phyloP scores from a whole-genome alignment of 2,329 filamentous ascomycete species.

The Fusarium palustre region DNA sequence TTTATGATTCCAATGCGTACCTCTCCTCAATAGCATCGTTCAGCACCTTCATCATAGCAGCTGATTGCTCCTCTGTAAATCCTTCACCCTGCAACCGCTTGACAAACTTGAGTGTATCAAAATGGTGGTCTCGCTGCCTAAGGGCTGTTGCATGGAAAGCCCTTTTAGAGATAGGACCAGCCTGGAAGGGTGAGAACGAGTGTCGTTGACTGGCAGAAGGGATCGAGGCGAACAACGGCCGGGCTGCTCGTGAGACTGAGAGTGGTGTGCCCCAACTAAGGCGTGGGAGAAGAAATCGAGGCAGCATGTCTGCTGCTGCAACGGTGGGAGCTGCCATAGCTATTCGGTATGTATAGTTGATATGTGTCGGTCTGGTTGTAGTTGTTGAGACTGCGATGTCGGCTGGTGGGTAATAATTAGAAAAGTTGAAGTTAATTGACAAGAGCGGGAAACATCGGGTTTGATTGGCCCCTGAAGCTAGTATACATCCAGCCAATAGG shows the following conservation, averaged over 20 bases:
- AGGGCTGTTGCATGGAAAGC: slow-evolving; percentile 75
- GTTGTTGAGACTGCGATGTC: slow-evolving; percentile 14
- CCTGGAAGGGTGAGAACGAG: slow-evolving; percentile 40
- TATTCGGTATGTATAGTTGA: not conserved
- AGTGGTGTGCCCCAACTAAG: slow-evolving; percentile 62
- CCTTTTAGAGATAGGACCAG: slow-evolving; percentile 49
- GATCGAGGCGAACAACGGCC: slow-evolving; percentile 37
- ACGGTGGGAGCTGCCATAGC: slow-evolving; percentile 47
- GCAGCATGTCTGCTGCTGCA: slow-evolving; percentile 57
- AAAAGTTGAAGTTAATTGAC: slow-evolving; percentile 22
- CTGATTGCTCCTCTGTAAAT: slow-evolving; percentile 94
- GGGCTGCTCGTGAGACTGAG: slow-evolving; percentile 43
- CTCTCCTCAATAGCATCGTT: slow-evolving; percentile 98
- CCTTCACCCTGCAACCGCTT: slow-evolving; percentile 89
- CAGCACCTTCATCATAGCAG: slow-evolving; percentile 98
- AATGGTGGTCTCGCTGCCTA: slow-evolving; percentile 84
- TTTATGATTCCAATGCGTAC: slow-evolving; percentile 52
- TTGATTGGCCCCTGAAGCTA: slow-evolving; percentile 41
- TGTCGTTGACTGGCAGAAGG: slow-evolving; percentile 30
- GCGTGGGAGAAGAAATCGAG: slow-evolving; percentile 66
- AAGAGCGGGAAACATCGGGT: slow-evolving; percentile 42
- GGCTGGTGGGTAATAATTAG: not conserved
- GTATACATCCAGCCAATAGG: slow-evolving; percentile 28
- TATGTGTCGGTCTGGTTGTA: slow-evolving; percentile 1
- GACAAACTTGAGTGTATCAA: slow-evolving; percentile 98